Conservation (phyloP, 768 basidiomycete genomes). For the Auricularia heimuer region DNA sequence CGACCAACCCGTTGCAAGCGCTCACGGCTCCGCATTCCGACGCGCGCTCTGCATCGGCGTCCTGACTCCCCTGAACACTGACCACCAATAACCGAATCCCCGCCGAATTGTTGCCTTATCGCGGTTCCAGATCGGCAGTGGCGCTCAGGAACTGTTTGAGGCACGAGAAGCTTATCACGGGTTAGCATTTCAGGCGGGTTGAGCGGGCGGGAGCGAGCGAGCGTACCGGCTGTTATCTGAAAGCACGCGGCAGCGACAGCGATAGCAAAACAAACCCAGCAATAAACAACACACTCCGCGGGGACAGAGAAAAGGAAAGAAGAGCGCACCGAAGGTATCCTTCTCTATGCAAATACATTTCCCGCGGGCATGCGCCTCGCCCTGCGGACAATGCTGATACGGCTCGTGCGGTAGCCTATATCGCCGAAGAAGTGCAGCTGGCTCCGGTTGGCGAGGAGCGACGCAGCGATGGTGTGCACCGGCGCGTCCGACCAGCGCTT, state of each 20-base stretch:
- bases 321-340: background rate
- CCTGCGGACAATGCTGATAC: slow-evolving; percentile 42
- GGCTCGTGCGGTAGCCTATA: slow-evolving; percentile 55
- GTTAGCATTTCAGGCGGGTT: background rate
- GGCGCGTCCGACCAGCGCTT: slow-evolving; percentile 36
- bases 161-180: background rate
- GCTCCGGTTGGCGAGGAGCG: slow-evolving; percentile 38
- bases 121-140: too few species aligned
- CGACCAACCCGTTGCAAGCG: too few species aligned
- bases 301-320: too few species aligned
- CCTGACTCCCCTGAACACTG: too few species aligned
- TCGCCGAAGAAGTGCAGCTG: slow-evolving; percentile 69
- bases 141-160: background rate
- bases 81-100: too few species aligned
- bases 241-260: background rate
- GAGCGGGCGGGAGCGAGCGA: too few species aligned
- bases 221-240: background rate
- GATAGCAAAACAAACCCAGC: background rate
- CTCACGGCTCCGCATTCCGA: too few species aligned
- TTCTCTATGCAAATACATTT: background rate
- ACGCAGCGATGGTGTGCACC: slow-evolving; percentile 40
- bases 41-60: too few species aligned
- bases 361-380: slow-evolving; percentile 7
- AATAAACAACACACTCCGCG: too few species aligned
- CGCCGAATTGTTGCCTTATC: too few species aligned